These are phyloP conservation scores for Picea abies DNA, from an alignment of 83 land plant species.

Conservation along the genomic window DNA sequence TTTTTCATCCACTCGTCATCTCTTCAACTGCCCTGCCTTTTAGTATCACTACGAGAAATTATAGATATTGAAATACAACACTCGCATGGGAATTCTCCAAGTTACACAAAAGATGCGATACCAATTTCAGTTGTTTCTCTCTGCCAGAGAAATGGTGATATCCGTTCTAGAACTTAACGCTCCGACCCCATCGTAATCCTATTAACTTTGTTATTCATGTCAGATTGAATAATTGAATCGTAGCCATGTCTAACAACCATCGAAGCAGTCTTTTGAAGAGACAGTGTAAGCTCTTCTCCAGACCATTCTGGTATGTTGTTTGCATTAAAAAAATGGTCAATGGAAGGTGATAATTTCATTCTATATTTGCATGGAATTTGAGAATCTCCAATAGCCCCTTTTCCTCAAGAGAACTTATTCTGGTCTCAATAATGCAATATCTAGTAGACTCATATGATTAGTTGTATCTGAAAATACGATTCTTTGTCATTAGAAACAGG, in stretches of 20 bases:
- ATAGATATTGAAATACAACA: constrained; percentile 80
- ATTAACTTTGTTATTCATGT: constrained; percentile 90
- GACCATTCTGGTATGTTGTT: constrained; percentile 87
- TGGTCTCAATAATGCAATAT: constrained; percentile 96
- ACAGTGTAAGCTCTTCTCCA: constrained; percentile 91
- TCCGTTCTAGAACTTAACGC: constrained; percentile 57
- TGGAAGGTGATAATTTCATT: constrained; percentile 81
- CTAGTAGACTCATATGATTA: constrained; percentile 91
- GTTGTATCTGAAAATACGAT: constrained; percentile 96
- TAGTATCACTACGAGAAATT: constrained; percentile 66
- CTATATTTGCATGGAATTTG: constrained; percentile 82
- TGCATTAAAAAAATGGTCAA: constrained; percentile 78
- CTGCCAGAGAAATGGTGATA: constrained; percentile 78
- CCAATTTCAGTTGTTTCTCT: constrained; percentile 81
- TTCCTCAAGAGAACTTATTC: constrained; percentile 80
- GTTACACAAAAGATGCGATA: constrained; percentile 83
- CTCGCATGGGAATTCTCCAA: constrained; percentile 79
- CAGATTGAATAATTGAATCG: constrained; percentile 56
- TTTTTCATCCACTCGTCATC: no score
- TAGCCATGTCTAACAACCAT: constrained; percentile 84
- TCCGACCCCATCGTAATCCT: constrained; percentile 87
- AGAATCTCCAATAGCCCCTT: constrained; percentile 83
- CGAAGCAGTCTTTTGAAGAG: constrained; percentile 90
- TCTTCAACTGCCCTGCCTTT: no score
- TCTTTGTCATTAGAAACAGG: constrained; percentile 92